These are phyloP conservation scores for Leersia perrieri DNA, from an alignment of 176 grass and related monocot genomes.

Conservation along the genomic window DNA sequence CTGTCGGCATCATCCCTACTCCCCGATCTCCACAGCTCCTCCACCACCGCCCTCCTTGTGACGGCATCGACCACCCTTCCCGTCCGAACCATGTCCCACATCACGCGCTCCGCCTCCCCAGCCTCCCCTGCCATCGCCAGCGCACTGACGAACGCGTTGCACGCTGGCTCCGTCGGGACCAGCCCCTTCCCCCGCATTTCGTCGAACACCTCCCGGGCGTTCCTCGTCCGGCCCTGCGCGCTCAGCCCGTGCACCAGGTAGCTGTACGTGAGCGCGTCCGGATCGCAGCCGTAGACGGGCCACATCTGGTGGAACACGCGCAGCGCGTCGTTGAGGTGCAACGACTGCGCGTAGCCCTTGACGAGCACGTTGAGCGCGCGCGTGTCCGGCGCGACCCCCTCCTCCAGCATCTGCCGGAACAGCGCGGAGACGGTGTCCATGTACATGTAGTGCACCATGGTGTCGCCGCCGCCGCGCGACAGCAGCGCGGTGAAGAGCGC, in stretches of 20 bases:
- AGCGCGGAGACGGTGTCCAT: constrained; percentile 76
- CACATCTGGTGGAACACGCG: constrained; percentile 84
- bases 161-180: constrained; percentile 32
- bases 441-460: constrained; percentile 76
- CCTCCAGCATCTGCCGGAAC: constrained; percentile 84
- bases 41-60: constrained; percentile 52
- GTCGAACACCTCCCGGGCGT: constrained; percentile 60
- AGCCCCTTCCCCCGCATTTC: constrained; percentile 47
- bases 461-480: constrained; percentile 49
- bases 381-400: constrained; percentile 59
- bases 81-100: constrained; percentile 53
- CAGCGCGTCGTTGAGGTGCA: constrained; percentile 79
- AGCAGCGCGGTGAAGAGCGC: constrained; percentile 74
- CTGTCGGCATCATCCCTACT: constrained; percentile 44
- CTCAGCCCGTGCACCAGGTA: constrained; percentile 80
- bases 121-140: constrained; percentile 60
- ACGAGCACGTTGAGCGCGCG: constrained; percentile 67
- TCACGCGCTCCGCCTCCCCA: constrained; percentile 31
- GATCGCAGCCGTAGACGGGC: constrained; percentile 54
- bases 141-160: constrained; percentile 58
- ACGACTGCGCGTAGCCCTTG: constrained; percentile 69
- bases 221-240: constrained; percentile 59
- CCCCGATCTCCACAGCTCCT: constrained; percentile 37
- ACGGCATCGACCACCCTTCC: constrained; percentile 56
- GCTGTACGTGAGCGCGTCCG: constrained; percentile 70